Conservation (phyloP, 371 early-diverging fungal species). For the Encephalitozoon intestinalis region DNA sequence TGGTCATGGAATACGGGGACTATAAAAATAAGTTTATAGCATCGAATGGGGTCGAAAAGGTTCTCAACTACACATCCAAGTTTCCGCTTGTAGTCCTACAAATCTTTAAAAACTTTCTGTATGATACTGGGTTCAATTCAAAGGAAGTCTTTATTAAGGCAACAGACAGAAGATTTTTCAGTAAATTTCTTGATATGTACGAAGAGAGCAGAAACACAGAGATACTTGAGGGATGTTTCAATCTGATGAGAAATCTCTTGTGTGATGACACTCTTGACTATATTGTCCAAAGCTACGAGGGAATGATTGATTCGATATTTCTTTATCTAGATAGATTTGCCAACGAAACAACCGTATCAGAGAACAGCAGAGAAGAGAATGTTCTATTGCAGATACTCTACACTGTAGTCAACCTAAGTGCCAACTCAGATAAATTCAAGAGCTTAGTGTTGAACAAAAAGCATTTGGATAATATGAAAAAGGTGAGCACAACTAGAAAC, state of each 20-base stretch:
- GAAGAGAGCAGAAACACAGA: not conserved
- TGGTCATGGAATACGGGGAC: constrained; percentile 31
- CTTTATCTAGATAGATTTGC: not conserved
- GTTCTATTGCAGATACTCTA: constrained; percentile 26
- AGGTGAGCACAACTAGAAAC: not conserved
- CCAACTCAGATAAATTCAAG: constrained; percentile 16
- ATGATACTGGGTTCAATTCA: not conserved
- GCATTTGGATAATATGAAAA: constrained; percentile 5
- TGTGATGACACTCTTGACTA: constrained; percentile 15
- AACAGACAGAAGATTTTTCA: not conserved
- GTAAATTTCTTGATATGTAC: not conserved
- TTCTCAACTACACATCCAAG: not conserved
- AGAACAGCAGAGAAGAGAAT: not conserved
- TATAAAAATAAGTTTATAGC: constrained; percentile 7
- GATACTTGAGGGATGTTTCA: constrained; percentile 13
- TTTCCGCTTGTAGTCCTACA: not conserved
- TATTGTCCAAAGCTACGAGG: constrained; percentile 3
- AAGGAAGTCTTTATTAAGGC: not conserved
- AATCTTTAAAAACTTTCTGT: constrained; percentile 32
- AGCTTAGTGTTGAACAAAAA: not conserved
- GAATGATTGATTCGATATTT: constrained; percentile 1
- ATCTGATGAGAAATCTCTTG: constrained; percentile 24
- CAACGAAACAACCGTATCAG: not conserved
- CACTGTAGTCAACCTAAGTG: constrained; percentile 7
- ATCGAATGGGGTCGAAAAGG: not conserved